Evolutionary conservation across 805 yeast species (phyloP), one percentile per base, ranked within the genome.

Genomic region (Ogataea philodendri): DNA sequence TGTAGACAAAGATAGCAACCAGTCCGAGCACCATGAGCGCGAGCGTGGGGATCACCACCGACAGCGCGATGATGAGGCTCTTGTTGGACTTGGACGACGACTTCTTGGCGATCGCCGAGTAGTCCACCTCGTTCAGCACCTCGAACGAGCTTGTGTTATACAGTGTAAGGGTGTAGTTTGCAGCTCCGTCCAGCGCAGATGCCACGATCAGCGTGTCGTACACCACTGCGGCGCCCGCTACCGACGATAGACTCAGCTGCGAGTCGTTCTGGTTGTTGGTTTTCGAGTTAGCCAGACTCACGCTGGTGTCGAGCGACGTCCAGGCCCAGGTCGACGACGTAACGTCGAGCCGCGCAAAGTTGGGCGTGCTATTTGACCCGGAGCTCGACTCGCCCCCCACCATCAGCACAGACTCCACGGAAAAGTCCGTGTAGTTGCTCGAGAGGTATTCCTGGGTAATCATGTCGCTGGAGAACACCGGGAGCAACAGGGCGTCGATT

Each of bases 311-410:
- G 21, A 58, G 35, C n/a, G 62, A 55, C 23, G 33, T 47, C 74
- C 70, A 69, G 25, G 39, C 45, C 82, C 78, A 73, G 15, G 51
- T 54, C 59, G 65, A 65, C 26, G 61, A 57, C 9, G 57, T 45
- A 19, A 67, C 52, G 21, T 60, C 43, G 15, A 80, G 59, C 16
- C 48, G 46, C 4, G 74, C 68, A 48, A 69, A 59, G 8, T 52
- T 43, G 0, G 84, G 82, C 4, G 56, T 39, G 1, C 78, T 64
- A 20, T 39, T 27, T 2, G 48, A 46, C 9, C 62, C 53, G 15
- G 63, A 56, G 3, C 56, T 48, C 15, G 69, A 59, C 5, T 62
- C 62, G 2, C 95, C 94, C 5, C 93, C 93, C 9, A 82, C 39
- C 28, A 81, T 66, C 7, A 84, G 51, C 0, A 78, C 67, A 10